Evolutionary conservation across 2,329 filamentous ascomycete genomes (phyloP).

Genomic region (Apiospora rasikravindrae): DNA sequence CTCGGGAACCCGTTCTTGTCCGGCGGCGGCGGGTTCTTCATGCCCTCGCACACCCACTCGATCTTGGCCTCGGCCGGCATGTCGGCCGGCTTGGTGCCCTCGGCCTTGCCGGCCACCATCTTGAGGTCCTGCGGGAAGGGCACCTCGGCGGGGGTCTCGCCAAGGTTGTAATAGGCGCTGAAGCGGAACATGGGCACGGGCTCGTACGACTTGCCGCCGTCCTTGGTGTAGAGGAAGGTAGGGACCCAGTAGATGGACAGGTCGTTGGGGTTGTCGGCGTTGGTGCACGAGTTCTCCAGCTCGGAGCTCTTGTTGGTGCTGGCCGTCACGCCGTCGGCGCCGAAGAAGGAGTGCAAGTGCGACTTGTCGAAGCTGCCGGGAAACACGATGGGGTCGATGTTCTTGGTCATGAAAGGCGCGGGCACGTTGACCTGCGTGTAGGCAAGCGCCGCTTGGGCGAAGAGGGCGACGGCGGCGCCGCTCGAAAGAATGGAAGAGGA

Average conservation of each 20-base stretch:
- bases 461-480: constrained; percentile 8
- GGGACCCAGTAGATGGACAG: constrained; percentile 35
- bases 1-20: constrained; percentile 75
- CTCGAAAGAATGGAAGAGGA: constrained; percentile 15
- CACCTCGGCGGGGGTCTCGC: constrained; percentile 28
- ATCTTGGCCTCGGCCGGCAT: constrained; percentile 30
- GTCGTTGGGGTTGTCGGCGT: constrained; percentile 37
- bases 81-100: constrained; percentile 47
- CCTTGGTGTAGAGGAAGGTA: constrained; percentile 30
- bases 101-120: constrained; percentile 45
- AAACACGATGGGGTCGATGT: constrained; percentile 35
- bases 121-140: constrained; percentile 30
- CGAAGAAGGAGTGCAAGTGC: constrained; percentile 34
- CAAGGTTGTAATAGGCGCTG: constrained; percentile 30
- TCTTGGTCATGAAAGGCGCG: constrained; percentile 32
- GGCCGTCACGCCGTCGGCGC: constrained; percentile 31
- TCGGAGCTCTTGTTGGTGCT: constrained; percentile 35
- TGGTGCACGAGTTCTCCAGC: constrained; percentile 33
- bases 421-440: constrained; percentile 15
- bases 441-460: constrained; percentile 12
- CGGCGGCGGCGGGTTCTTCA: constrained; percentile 42
- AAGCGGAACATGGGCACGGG: constrained; percentile 30
- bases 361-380: constrained; percentile 30
- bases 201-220: constrained; percentile 50
- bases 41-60: constrained; percentile 32